Conservation (phyloP, 1,284 basidiomycete species). For the Trichosporon sp. region DNA sequence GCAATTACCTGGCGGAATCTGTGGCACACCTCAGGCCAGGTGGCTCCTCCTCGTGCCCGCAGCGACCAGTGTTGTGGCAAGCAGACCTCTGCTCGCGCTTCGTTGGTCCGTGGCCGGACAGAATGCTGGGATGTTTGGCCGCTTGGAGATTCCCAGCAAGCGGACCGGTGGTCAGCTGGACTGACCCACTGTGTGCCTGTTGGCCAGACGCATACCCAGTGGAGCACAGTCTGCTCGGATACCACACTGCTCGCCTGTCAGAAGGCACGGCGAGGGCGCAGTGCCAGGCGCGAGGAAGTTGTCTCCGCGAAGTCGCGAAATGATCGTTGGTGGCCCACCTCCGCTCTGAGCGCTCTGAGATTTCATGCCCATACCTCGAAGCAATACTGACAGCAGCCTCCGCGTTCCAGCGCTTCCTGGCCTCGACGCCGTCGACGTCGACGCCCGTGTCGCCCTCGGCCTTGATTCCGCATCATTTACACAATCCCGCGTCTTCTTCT, state of each 20-base stretch:
- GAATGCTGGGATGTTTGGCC: not conserved
- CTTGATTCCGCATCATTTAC: slow-evolving; percentile 25
- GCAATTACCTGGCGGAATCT: not conserved
- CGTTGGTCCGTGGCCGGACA: not conserved
- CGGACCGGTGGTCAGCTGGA: not conserved
- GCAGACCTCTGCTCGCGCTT: not conserved
- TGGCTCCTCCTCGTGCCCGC: not conserved
- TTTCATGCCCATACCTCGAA: too few relatives aligned
- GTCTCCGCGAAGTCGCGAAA: too few relatives aligned
- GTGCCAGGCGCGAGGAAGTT: too few relatives aligned
- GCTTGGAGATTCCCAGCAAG: not conserved
- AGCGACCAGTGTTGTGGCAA: not conserved
- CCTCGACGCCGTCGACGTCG: slow-evolving; percentile 31
- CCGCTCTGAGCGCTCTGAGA: too few relatives aligned
- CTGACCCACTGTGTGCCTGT: too few relatives aligned
- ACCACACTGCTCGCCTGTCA: too few relatives aligned
- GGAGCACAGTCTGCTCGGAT: too few relatives aligned
- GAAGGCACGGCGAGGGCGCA: too few relatives aligned
- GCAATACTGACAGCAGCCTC: slow-evolving; percentile 26
- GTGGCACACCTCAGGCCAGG: not conserved
- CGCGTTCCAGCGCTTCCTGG: slow-evolving; percentile 39
- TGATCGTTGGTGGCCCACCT: too few relatives aligned
- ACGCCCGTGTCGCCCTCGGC: slow-evolving; percentile 37
- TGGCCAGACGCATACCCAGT: too few relatives aligned
- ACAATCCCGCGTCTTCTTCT: slow-evolving; percentile 14